Base-by-base conservation (phyloP, 2,329 filamentous ascomycete genomes). In the Fusarium paranaense region DNA sequence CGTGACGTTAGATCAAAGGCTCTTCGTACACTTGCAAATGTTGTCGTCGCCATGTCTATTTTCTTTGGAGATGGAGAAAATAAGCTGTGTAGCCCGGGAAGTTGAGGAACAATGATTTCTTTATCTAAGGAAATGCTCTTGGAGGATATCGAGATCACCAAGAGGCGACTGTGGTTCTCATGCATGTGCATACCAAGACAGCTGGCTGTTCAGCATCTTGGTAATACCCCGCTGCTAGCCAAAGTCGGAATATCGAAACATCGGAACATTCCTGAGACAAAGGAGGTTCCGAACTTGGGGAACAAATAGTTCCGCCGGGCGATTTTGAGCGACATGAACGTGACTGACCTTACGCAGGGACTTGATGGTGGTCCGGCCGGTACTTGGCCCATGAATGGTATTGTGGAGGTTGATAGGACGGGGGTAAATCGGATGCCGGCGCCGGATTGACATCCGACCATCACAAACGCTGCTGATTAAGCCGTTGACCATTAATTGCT, bases 1-100 rank as follows among this genome's bases (percentile, higher is more conserved):
- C 78, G 74, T 33, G 75, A 77, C 25, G 60, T 72, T 27, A 83
- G 76, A 66, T 81, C 79, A 66, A 83, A 83, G 18, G 30, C 27
- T 3, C 20, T 6, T 33, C 52, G 52, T 16, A 35, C 30, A 16
- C 10, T 56, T 56, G 52, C 52, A 33, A 56, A 56, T 20, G 30
- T 18, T 33, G 52, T 10, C 32, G 27, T 33, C 25, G 47, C 25
- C 47, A 52, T 52, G 7, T 25, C 22, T n/a, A 8, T 16, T 30
- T 56, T 20, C 27, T 56, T 35, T 14, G 30, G n/a, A 11, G 52
- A 56, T n/a, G 0, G 18, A 22, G 27, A 33, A 56, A 13, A 13
- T 18, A 18, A 27, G 27, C 10, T 9, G 13, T 54, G 27, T 20
- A n/a, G 47, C 10, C 16, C 13, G 10, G 47, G 25, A 52, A n/a